phyloP scores from a whole-genome alignment of 2,329 filamentous ascomycete species.

The Arthroderma sp. region DNA sequence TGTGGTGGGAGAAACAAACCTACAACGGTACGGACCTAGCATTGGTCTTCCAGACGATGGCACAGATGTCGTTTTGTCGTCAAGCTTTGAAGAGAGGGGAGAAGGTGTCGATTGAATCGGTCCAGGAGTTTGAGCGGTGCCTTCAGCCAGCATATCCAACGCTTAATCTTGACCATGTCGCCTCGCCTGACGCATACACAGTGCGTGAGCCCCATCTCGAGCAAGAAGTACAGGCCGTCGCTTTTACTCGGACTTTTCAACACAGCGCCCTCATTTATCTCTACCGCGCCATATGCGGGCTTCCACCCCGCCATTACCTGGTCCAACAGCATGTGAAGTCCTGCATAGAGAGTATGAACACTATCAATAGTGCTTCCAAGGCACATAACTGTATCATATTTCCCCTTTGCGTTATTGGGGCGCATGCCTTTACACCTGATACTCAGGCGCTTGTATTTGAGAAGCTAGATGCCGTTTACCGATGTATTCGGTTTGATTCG shows the following conservation, averaged over 20 bases:
- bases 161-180: background rate
- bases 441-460: background rate
- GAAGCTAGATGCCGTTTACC: background rate
- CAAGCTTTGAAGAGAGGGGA: background rate
- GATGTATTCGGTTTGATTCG: background rate
- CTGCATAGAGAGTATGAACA: background rate
- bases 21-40: background rate
- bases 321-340: background rate
- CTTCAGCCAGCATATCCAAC: background rate
- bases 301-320: background rate
- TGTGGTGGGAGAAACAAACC: background rate
- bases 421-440: background rate
- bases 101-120: background rate
- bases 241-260: background rate
- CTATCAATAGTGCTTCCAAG: background rate
- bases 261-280: background rate
- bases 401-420: background rate
- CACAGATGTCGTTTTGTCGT: background rate
- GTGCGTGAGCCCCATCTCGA: background rate
- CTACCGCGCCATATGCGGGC: background rate
- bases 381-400: background rate
- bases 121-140: background rate
- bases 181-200: background rate
- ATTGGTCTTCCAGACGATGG: background rate
- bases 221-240: background rate